These are phyloP conservation scores for Debaryomyces maramus DNA, from an alignment of 805 yeast species.

Conservation along the genomic window DNA sequence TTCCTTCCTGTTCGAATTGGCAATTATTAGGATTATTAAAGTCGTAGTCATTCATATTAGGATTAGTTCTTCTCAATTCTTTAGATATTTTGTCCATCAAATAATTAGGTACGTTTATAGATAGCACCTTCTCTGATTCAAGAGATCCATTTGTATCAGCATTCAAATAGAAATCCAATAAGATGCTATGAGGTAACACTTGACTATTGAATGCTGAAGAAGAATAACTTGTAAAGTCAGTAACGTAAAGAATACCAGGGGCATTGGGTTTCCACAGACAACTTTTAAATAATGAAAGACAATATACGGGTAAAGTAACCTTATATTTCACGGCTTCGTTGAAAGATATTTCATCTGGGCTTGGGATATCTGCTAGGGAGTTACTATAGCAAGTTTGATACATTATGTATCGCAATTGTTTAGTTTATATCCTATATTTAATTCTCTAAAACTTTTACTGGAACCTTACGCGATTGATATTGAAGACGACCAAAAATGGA, in stretches of 20 bases:
- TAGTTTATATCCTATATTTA: too few relatives aligned
- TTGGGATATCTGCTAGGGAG: slow-evolving; percentile 8
- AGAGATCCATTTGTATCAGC: not conserved
- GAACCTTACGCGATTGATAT: not conserved
- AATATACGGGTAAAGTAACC: slow-evolving; percentile 13
- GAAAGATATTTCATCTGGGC: slow-evolving; percentile 2
- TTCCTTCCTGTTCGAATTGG: slow-evolving; percentile 10
- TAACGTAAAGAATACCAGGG: slow-evolving; percentile 12
- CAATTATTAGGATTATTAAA: slow-evolving; percentile 8
- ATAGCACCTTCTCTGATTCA: slow-evolving; percentile 7
- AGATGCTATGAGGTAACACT: slow-evolving; percentile 5
- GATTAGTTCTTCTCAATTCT: slow-evolving; percentile 4
- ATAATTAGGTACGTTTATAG: slow-evolving; percentile 9
- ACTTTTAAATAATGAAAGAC: slow-evolving; percentile 10
- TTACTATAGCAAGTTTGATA: not conserved
- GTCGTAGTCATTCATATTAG: slow-evolving; percentile 7
- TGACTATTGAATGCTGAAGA: slow-evolving; percentile 6
- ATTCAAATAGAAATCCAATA: slow-evolving; percentile 4
- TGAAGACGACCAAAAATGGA: too few relatives aligned
- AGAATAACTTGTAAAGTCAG: slow-evolving; percentile 12
- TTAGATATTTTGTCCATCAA: slow-evolving; percentile 4
- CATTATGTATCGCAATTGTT: too few relatives aligned
- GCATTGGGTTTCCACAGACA: slow-evolving; percentile 9
- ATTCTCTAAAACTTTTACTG: too few relatives aligned
- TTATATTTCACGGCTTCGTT: slow-evolving; percentile 4